Evolutionary conservation across 129 eudicot species (phyloP).

Genomic region (Chrysanthemum makinoi): DNA sequence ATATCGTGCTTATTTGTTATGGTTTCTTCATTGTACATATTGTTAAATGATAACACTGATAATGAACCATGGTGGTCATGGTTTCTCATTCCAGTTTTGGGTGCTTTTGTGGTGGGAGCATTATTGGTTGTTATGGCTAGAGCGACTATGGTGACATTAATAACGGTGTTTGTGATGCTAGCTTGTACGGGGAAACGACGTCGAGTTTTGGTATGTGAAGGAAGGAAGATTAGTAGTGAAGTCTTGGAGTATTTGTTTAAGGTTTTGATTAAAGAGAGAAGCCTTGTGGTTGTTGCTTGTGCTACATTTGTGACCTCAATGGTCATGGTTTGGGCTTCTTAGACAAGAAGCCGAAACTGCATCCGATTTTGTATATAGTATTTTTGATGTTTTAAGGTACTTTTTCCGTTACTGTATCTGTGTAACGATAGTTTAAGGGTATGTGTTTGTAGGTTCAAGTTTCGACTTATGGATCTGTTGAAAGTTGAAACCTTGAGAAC

Average conservation of each 20-base stretch:
- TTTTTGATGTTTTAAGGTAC: background rate
- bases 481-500: too few relatives aligned
- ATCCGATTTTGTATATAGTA: background rate
- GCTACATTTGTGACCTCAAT: conserved; percentile 43
- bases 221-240: conserved; percentile 66
- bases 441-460: too few relatives aligned
- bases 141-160: conserved; percentile 72
- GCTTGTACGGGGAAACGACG: conserved; percentile 79
- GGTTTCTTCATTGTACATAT: conserved; percentile 36
- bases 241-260: conserved; percentile 47
- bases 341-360: background rate
- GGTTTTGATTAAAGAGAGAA: conserved; percentile 47
- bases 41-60: conserved; percentile 17
- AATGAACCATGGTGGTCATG: conserved; percentile 19
- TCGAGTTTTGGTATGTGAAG: conserved; percentile 57
- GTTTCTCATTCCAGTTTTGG: conserved; percentile 29
- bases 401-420: too few relatives aligned
- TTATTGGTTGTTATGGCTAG: conserved; percentile 54
- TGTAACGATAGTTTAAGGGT: too few relatives aligned
- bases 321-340: conserved; percentile 43
- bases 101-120: conserved; percentile 30
- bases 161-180: conserved; percentile 72
- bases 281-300: conserved; percentile 50
- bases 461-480: too few relatives aligned
- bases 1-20: conserved; percentile 37